Evolutionary conservation across 148 eudicot genomes (phyloP), one percentile per base, ranked within the genome.

Genomic region (Rhododendron ferrugineum): DNA sequence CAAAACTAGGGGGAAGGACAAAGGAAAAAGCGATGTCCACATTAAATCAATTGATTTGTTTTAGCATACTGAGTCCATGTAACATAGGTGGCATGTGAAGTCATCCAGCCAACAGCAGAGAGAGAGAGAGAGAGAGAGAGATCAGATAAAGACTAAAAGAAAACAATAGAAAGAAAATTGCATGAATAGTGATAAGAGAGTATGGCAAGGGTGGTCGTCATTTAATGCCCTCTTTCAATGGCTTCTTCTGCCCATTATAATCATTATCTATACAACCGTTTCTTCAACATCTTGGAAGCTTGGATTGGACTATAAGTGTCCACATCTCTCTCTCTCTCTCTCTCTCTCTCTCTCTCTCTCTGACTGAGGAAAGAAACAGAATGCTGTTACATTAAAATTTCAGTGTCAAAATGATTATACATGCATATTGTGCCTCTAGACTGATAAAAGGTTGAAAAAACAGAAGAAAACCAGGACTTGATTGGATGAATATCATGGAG

Each of bases 401-500:
- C 78, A 36, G 44, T 36, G 23, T 15, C 44, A 34, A 73, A 73
- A 32, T 32, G 78, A 28, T 11, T 13, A 5, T 14, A n/a, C n/a
- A 11, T 11, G 36, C 37, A 3, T 11, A 1, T 3, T 32, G 11
- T 30, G 76, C 76, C 37, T 72, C 7, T 72, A 13, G 37, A 72
- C 20, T 4, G 76, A 30, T 66, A 66, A 2, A 11, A 72, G 40
- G 18, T 13, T 73, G 44, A 15, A 0, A 36, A 73, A 32, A 32
- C 78, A 40, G 79, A 23, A 22, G n/a, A 76, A 76, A 16, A 42
- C 14, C 11, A 40, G 79, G 23, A 76, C 30, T 37, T 22, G 15
- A 18, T 64, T 34, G n/a, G 14, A 36, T 84, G 2, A 50, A 77
- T 26, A 78, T 28, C 11, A 85, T 77, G 85, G 85, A 86, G 26